Conservation (phyloP, 805 yeast genomes). For the Suhomyces pyralidae region DNA sequence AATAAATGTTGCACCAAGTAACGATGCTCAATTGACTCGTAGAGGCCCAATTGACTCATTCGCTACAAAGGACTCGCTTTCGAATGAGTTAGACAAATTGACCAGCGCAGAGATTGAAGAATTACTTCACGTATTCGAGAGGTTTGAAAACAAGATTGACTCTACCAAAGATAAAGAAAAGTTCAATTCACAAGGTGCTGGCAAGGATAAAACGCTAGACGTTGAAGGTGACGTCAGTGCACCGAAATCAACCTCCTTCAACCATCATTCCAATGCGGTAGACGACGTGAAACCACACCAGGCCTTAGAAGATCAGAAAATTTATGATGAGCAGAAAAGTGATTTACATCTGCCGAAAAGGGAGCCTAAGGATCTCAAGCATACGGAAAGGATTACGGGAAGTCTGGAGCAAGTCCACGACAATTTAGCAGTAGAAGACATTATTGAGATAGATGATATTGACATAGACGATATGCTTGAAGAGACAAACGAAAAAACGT, state of each 20-base stretch:
- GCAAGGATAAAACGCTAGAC: not conserved
- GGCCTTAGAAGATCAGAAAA: not conserved
- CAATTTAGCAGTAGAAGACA: not conserved
- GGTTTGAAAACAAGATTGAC: not conserved
- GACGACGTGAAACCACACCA: not conserved
- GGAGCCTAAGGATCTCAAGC: not conserved
- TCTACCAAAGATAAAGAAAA: not conserved
- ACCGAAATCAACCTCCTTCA: not conserved
- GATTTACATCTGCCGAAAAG: no score
- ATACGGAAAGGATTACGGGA: not conserved
- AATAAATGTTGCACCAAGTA: not conserved
- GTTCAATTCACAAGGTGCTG: not conserved
- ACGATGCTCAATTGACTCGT: not conserved
- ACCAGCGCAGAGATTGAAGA: slow-evolving; percentile 4
- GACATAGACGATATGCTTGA: not conserved
- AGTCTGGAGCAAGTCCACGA: not conserved
- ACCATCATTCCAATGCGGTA: not conserved
- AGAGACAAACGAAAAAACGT: not conserved
- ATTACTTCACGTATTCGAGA: slow-evolving; percentile 3
- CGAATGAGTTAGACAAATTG: not conserved
- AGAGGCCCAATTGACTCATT: not conserved
- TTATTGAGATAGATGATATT: not conserved
- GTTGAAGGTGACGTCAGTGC: not conserved
- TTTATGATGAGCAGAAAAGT: not conserved
- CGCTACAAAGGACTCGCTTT: not conserved